Evolutionary conservation across 2,329 filamentous ascomycete genomes (phyloP).

Genomic region (Sarocladium strictum): DNA sequence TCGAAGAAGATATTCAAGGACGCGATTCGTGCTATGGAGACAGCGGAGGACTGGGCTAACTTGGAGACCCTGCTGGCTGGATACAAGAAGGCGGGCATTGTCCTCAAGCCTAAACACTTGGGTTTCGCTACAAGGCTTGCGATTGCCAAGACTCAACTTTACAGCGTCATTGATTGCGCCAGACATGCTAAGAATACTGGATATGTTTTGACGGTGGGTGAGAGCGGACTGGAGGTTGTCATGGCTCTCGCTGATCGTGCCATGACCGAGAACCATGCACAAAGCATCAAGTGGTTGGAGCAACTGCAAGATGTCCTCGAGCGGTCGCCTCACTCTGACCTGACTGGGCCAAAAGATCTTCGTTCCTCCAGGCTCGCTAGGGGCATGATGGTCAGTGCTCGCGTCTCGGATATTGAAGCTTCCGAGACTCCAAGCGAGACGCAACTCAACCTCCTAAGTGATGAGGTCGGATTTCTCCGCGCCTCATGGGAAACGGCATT

Average conservation of each 20-base stretch:
- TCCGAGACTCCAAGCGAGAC: background rate
- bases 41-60: conserved; percentile 45
- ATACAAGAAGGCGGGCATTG: conserved; percentile 35
- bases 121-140: conserved; percentile 36
- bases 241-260: conserved; percentile 11
- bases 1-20: conserved; percentile 30
- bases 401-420: background rate
- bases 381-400: background rate
- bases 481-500: background rate
- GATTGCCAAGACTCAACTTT: conserved; percentile 33
- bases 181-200: conserved; percentile 40
- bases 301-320: background rate
- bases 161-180: conserved; percentile 43
- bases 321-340: background rate
- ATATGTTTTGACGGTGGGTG: conserved; percentile 12
- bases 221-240: conserved; percentile 28
- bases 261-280: conserved; percentile 20
- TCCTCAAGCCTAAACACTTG: conserved; percentile 27
- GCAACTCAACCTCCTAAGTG: background rate
- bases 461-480: background rate
- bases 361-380: conserved; percentile 2
- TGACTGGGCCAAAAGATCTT: background rate
- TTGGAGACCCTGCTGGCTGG: conserved; percentile 46
- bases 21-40: conserved; percentile 40
- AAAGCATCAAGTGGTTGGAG: conserved; percentile 5